Conservation (phyloP, 75 land plant genomes). For the Pinus tabuliformis region DNA sequence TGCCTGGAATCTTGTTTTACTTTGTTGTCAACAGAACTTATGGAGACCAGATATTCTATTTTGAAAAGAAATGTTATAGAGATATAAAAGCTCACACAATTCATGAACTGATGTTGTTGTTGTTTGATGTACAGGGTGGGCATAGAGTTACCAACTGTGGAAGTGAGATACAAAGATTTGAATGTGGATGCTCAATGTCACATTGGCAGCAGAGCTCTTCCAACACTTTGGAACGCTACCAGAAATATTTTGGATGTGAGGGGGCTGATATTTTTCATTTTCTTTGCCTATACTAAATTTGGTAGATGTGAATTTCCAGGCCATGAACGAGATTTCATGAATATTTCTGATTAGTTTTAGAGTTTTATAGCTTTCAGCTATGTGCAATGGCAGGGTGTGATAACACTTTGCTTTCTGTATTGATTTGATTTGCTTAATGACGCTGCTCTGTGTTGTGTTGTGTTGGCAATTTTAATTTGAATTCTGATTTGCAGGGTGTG, state of each 20-base stretch:
- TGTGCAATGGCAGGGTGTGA: background rate
- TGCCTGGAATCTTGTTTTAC: too few relatives aligned
- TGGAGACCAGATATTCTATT: too few relatives aligned
- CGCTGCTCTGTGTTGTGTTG: background rate
- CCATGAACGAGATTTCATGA: too few relatives aligned
- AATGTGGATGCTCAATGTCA: constrained; percentile 64
- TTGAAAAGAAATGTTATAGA: too few relatives aligned
- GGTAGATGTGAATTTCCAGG: background rate
- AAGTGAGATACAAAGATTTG: constrained; percentile 65
- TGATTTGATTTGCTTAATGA: background rate
- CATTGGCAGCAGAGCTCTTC: constrained; percentile 67
- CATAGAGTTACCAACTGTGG: constrained; percentile 65
- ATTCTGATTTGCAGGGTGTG: background rate
- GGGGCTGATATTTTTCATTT: background rate
- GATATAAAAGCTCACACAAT: too few relatives aligned
- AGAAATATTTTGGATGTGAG: constrained; percentile 48
- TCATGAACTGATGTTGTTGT: too few relatives aligned
- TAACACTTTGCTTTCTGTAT: background rate
- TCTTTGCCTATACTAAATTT: background rate
- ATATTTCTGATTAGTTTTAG: too few relatives aligned
- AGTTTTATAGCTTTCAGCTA: too few relatives aligned
- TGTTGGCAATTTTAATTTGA: background rate
- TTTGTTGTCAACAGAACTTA: too few relatives aligned
- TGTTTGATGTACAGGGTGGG: constrained; percentile 37
- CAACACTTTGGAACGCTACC: constrained; percentile 70